Base-by-base conservation (phyloP, 106 monocot genomes). In the Dendrobium chrysotoxum region DNA sequence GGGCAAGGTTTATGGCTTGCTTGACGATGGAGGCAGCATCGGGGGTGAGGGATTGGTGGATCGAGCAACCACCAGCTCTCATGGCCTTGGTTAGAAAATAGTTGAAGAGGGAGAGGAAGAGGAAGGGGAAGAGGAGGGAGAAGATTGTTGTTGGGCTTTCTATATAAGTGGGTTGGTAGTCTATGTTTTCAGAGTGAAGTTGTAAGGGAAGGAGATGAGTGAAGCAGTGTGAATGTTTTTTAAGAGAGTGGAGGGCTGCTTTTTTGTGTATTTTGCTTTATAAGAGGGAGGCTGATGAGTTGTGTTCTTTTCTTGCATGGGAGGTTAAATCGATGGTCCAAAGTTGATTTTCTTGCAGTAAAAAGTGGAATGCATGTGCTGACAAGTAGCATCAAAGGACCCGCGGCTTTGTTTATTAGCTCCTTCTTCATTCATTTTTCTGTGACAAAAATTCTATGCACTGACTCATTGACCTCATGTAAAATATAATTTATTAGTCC, bases 1-100 rank as follows among this genome's bases (percentile, higher is more conserved):
- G 89, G 1, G 97, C 94, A 5, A 94, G 88, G 83, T 65, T 84
- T 28, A 98, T 85, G 3, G 97, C 89, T 74, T 94, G 97, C 89
- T 94, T 95, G 39, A 98, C 88, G 18, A 92, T 53, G 71, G 78
- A 31, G 5, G 97, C 88, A 0, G 97, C 97, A 75, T 98, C 97
- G 2, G 88, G 78, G 0, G 94, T 92, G 12, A 98, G 89, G 53
- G 92, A 86, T 79, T 95, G 97, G 31, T 95, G 91, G 81, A 92
- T 86, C 3, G 97, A 91, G 91, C 87, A 98, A 26, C 92, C 92
- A 70, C 97, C 97, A n/a, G 94, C 87, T 84, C 97, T 98, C 97
- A 98, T 98, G 65, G 53, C 61, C 25, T 77, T 46, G 4, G 25
- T 47, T 12, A 8, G 75, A 42, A 45, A 46, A 3, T 73, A 73